These are phyloP conservation scores for Zychaea mexicana DNA, from an alignment of 371 early-diverging fungal genomes.

Conservation along the genomic window DNA sequence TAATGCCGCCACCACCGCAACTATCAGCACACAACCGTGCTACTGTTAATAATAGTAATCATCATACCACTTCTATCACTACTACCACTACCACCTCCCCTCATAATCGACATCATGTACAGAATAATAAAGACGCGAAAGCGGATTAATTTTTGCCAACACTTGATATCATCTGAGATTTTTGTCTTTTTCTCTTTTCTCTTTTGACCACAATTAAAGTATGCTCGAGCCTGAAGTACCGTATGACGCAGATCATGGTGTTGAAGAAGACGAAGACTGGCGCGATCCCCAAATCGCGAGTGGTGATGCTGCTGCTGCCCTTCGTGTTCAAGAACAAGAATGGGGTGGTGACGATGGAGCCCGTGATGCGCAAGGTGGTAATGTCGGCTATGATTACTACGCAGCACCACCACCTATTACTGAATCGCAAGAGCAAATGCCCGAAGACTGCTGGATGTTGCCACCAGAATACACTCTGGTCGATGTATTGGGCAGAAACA, in stretches of 20 bases:
- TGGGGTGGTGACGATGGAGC: too few relatives aligned
- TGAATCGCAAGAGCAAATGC: conserved; percentile 22
- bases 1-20: neutral
- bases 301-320: neutral
- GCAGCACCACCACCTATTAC: neutral
- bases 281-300: neutral
- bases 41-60: neutral
- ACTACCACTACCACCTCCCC: too few relatives aligned
- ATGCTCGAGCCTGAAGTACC: conserved; percentile 32
- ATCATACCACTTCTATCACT: too few relatives aligned
- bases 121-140: neutral
- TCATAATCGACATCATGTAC: neutral
- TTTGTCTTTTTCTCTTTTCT: neutral
- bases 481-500: conserved; percentile 26
- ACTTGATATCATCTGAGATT: too few relatives aligned
- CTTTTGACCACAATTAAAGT: neutral
- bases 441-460: conserved; percentile 47
- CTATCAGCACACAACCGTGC: neutral
- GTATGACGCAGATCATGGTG: conserved; percentile 17
- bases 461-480: conserved; percentile 24
- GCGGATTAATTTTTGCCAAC: neutral
- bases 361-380: neutral
- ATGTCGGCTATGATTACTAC: neutral
- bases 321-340: too few relatives aligned
- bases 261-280: conserved; percentile 8